Evolutionary conservation across 2,329 filamentous ascomycete genomes (phyloP), one percentile per base, ranked within the genome.

Genomic region (Aphanoascus verrucosus): DNA sequence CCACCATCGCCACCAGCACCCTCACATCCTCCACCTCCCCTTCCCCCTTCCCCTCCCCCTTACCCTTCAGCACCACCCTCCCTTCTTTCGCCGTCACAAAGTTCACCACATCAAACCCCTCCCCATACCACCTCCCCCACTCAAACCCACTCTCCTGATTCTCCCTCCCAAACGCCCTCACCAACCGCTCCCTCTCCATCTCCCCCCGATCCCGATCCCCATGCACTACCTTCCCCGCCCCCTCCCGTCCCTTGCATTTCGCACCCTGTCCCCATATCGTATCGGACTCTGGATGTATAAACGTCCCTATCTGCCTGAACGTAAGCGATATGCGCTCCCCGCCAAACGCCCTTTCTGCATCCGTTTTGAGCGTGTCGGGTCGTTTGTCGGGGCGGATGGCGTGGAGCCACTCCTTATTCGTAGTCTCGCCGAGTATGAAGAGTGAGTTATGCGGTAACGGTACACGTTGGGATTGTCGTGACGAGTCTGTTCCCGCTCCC

Each of bases 211-310:
- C n/a, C n/a, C n/a, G 76, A 58, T 87, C 79, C 0, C 85, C 87
- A 58, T 88, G 88, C 53, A 88, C 68, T 9, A 94, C 82, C 0
- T 72, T 62, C 0, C 72, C 71, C 0, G 89, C 88, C 0, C 74
- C 69, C 0, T 75, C 74, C 20, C 75, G 74, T 0, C 72, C 75
- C 70, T 95, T 94, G 5, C 73, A 74, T 0, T 78, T 81, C 0
- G 90, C 91, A 2, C 93, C 93, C 68, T 96, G 90, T 12, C 93
- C 93, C 91, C 90, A 97, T 52, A 98, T 94, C 2, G 71, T 71
- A 31, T 74, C 74, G 38, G 79, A 75, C n/a, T 80, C 74, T 3
- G 74, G 72, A 60, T 84, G 76, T 43, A 95, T 70, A 64, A 88
- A 97, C 0, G 93, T 98, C 1, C 83, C 88, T 58, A 98, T 96